Percentiles rank a stretch among this genome's conserved stretches.
These are phyloP conservation scores for Tolypocladium capitatum DNA, from an alignment of 2,329 filamentous ascomycete species.

Conservation along the genomic window DNA sequence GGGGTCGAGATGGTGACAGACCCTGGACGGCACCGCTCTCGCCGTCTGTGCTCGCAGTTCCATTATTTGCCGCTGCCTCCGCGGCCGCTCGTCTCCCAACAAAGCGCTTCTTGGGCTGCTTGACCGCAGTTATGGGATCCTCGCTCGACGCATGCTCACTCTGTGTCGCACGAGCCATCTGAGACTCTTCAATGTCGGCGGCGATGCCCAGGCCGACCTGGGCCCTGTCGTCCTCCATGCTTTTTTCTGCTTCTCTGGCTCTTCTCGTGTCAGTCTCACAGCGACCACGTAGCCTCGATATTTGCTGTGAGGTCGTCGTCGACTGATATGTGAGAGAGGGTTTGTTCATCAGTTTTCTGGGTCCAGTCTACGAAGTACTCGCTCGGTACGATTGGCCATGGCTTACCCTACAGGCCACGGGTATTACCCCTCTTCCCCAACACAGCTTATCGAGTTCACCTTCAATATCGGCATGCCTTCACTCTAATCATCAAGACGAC, in stretches of 20 bases:
- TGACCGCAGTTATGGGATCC: slow-evolving; percentile 21
- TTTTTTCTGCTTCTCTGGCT: not conserved
- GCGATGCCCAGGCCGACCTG: slow-evolving; percentile 58
- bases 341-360: not conserved
- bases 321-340: not conserved
- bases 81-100: slow-evolving; percentile 68
- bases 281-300: too few species aligned
- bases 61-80: slow-evolving; percentile 39
- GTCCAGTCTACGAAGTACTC: not conserved
- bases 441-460: not conserved
- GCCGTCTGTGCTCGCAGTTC: slow-evolving; percentile 9
- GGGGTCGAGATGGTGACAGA: slow-evolving; percentile 20
- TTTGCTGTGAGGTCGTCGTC: not conserved
- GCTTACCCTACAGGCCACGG: not conserved
- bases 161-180: slow-evolving; percentile 18
- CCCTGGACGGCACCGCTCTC: slow-evolving; percentile 31
- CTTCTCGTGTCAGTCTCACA: not conserved
- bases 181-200: slow-evolving; percentile 45
- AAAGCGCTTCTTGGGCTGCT: slow-evolving; percentile 82
- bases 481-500: too few species aligned
- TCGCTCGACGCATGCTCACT: not conserved
- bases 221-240: slow-evolving; percentile 66
- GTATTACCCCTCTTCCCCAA: not conserved
- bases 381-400: too few species aligned
- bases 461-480: not conserved